Evolutionary conservation across 2,329 filamentous ascomycete species (phyloP).

Genomic region (Didymella pomorum): DNA sequence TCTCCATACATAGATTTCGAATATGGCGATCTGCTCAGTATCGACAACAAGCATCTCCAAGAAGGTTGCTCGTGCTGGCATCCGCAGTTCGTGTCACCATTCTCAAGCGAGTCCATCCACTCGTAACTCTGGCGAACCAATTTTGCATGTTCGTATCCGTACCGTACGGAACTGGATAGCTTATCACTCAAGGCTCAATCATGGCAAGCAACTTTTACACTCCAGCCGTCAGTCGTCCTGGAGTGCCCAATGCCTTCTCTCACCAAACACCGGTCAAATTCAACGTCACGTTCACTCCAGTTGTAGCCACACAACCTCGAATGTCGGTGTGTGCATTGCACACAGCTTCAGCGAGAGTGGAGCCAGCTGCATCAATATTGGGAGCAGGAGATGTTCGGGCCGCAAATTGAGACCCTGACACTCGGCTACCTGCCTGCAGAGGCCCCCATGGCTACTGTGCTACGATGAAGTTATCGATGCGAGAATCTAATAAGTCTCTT

Average conservation of each 20-base stretch:
- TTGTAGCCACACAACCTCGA: neutral
- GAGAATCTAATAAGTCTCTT: neutral
- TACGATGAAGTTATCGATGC: neutral
- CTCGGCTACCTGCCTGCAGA: constrained; percentile 1
- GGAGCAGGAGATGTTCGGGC: constrained; percentile 18
- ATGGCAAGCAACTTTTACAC: neutral
- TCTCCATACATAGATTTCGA: constrained; percentile 3
- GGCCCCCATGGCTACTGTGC: constrained; percentile 5
- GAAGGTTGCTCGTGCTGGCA: neutral
- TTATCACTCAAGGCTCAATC: neutral
- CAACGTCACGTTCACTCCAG: neutral
- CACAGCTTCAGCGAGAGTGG: constrained; percentile 1
- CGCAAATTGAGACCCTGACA: constrained; percentile 8
- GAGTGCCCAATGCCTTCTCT: neutral
- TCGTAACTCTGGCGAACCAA: neutral
- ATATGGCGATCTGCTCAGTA: neutral
- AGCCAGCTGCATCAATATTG: constrained; percentile 4
- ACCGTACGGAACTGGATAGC: neutral
- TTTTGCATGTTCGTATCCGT: neutral
- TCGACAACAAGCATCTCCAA: constrained; percentile 1
- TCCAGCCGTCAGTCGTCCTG: neutral
- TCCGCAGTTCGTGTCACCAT: neutral
- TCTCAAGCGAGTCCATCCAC: neutral
- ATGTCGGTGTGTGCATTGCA: neutral
- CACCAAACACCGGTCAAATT: neutral